Percentiles rank a stretch among this genome's conserved stretches.
phyloP scores from a whole-genome alignment of 2,329 filamentous ascomycete species.

The Mycogone perniciosa region DNA sequence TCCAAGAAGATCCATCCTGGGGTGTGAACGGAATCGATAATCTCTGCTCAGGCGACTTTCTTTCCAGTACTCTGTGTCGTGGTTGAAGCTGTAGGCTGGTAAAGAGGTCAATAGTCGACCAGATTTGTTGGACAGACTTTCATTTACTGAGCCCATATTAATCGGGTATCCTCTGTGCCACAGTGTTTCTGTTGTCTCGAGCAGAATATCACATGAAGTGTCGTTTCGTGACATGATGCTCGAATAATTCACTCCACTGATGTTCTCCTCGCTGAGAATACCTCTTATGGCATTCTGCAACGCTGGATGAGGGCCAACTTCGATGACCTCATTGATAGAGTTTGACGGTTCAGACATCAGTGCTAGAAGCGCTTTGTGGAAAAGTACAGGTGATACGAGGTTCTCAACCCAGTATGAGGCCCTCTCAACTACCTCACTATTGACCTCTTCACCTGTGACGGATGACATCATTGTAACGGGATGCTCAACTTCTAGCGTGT shows the following conservation, averaged over 20 bases:
- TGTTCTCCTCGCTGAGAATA: background rate
- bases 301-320: conserved; percentile 7
- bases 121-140: background rate
- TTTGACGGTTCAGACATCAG: too few relatives aligned
- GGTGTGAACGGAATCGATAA: conserved; percentile 18
- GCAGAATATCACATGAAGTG: background rate
- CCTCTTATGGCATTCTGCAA: background rate
- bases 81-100: conserved; percentile 17
- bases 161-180: background rate
- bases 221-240: background rate
- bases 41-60: conserved; percentile 13
- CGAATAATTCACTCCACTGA: conserved; percentile 1
- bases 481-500: too few relatives aligned
- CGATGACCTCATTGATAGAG: conserved; percentile 2
- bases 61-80: conserved; percentile 11
- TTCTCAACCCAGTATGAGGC: conserved; percentile 12
- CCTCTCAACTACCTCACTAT: background rate
- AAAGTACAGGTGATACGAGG: conserved; percentile 7
- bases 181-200: background rate
- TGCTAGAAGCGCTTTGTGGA: conserved; percentile 2
- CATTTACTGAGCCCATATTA: background rate
- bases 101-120: conserved; percentile 7
- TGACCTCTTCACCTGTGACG: background rate
- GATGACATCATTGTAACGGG: conserved; percentile 9
- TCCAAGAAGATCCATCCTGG: conserved; percentile 26